These are phyloP conservation scores for Hymenoscyphus albidus DNA, from an alignment of 2,329 filamentous ascomycete species.

Conservation along the genomic window DNA sequence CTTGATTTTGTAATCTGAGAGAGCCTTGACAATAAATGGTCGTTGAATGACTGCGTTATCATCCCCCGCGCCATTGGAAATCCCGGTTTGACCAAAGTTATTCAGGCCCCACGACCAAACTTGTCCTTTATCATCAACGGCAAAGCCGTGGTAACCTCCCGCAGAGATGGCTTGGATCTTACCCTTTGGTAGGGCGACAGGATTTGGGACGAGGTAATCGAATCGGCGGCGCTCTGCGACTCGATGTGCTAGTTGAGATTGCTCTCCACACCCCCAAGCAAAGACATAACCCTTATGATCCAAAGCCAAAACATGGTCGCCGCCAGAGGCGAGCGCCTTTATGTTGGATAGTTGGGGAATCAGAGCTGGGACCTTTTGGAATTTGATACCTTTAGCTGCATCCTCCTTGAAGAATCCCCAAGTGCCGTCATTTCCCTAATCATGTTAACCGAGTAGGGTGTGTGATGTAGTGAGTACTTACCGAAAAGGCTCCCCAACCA, in stretches of 20 bases:
- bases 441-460: slow-evolving; percentile 13
- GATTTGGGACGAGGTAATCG: slow-evolving; percentile 23
- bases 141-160: slow-evolving; percentile 79
- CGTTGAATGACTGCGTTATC: slow-evolving; percentile 67
- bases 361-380: slow-evolving; percentile 36
- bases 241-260: slow-evolving; percentile 39
- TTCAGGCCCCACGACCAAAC: slow-evolving; percentile 84
- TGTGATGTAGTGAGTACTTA: slow-evolving; percentile 36
- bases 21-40: slow-evolving; percentile 61
- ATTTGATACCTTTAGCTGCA: slow-evolving; percentile 19
- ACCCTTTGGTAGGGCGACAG: slow-evolving; percentile 29
- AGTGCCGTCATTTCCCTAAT: slow-evolving; percentile 57
- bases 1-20: slow-evolving; percentile 58
- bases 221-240: slow-evolving; percentile 26
- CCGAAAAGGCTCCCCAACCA: slow-evolving; percentile 78
- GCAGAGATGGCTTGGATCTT: slow-evolving; percentile 33
- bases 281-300: slow-evolving; percentile 55
- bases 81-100: slow-evolving; percentile 77
- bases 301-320: slow-evolving; percentile 56
- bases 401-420: slow-evolving; percentile 45
- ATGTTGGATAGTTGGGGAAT: slow-evolving; percentile 55
- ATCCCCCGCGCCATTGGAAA: slow-evolving; percentile 58
- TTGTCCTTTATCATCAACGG: slow-evolving; percentile 61
- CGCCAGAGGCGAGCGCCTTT: slow-evolving; percentile 48
- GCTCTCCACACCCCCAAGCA: slow-evolving; percentile 63